Evolutionary conservation across 306 rosid genomes (phyloP).

Genomic region (Datisca glomerata): DNA sequence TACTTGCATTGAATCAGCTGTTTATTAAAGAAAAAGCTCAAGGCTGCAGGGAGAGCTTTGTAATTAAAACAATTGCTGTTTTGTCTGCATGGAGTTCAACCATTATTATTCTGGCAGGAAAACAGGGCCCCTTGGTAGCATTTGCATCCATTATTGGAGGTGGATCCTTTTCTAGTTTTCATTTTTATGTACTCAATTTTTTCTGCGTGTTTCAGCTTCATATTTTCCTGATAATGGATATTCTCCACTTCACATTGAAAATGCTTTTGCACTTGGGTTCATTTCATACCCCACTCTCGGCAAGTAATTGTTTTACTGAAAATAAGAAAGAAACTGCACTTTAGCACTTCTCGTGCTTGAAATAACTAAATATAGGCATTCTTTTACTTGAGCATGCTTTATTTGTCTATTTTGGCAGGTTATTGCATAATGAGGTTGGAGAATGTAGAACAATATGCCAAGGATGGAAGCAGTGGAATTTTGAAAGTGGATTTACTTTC

Average conservation of each 20-base stretch:
- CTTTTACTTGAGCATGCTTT: conserved; percentile 8
- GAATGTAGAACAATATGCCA: conserved; percentile 21
- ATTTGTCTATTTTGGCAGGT: conserved; percentile 37
- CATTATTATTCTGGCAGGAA: conserved; percentile 74
- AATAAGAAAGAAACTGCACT: no score
- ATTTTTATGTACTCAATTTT: no score
- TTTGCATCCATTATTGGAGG: conserved; percentile 71
- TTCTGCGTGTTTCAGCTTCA: no score
- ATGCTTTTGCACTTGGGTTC: no score
- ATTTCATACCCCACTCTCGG: no score
- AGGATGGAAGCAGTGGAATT: conserved; percentile 26
- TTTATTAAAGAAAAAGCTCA: conserved; percentile 17
- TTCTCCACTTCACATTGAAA: no score
- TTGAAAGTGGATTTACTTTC: conserved; percentile 31
- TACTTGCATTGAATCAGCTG: conserved; percentile 36
- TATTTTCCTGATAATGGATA: no score
- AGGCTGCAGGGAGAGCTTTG: conserved; percentile 31
- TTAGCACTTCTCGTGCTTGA: no score
- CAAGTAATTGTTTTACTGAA: no score
- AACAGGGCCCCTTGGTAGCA: conserved; percentile 80
- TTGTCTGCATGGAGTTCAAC: conserved; percentile 70
- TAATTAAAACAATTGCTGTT: conserved; percentile 44
- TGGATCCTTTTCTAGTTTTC: conserved; percentile 19
- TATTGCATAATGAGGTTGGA: conserved; percentile 59
- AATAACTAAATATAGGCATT: conserved; percentile 7